Evolutionary conservation across 2,329 filamentous ascomycete genomes (phyloP).

Genomic region (Neofusicoccum sp.): DNA sequence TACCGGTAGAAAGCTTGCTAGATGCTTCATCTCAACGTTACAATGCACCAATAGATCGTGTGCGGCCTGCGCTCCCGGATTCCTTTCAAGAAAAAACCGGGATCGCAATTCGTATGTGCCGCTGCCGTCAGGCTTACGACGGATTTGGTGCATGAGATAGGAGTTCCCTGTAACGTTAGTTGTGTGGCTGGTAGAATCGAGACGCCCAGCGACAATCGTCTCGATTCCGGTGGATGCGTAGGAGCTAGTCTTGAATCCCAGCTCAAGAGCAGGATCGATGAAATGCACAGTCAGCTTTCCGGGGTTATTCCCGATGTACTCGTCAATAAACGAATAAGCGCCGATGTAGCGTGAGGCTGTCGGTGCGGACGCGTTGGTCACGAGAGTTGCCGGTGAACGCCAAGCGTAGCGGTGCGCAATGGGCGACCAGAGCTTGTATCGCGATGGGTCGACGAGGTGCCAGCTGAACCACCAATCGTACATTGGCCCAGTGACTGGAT

Average conservation of each 20-base stretch:
- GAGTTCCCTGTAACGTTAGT: not conserved
- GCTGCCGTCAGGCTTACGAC: not conserved
- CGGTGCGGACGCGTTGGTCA: not conserved
- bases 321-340: not conserved
- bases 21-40: conserved; percentile 5
- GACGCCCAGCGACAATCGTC: not conserved
- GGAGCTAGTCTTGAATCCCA: not conserved
- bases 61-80: not conserved
- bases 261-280: not conserved
- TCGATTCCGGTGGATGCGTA: not conserved
- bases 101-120: not conserved
- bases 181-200: not conserved
- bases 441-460: conserved; percentile 5
- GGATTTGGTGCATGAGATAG: not conserved
- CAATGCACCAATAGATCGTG: conserved; percentile 3
- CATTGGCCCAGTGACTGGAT: not conserved
- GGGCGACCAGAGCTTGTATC: conserved; percentile 11
- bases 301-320: not conserved
- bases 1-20: not conserved
- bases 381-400: not conserved
- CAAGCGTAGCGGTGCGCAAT: conserved; percentile 10
- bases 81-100: not conserved
- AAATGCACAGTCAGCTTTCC: not conserved
- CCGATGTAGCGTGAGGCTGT: not conserved
- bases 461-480: conserved; percentile 12